Percentiles rank a stretch among this genome's conserved stretches.
These are phyloP conservation scores for Myriosclerotinia duriaeana DNA, from an alignment of 2,329 filamentous ascomycete genomes.

Conservation along the genomic window DNA sequence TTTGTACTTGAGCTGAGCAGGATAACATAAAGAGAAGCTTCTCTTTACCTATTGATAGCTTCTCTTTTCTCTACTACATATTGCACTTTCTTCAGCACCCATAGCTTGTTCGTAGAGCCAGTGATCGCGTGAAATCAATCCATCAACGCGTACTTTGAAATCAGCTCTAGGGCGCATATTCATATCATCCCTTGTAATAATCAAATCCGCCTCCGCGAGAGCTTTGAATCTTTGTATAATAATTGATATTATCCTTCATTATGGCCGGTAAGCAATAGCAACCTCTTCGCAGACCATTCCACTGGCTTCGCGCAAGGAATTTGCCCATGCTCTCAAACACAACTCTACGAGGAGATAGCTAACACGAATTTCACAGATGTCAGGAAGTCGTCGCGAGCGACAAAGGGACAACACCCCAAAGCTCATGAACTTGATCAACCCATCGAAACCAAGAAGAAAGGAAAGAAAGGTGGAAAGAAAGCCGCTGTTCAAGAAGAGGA, in stretches of 20 bases:
- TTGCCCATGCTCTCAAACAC: slow-evolving; percentile 5
- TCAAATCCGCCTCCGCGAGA: slow-evolving; percentile 27
- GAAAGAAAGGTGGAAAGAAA: slow-evolving; percentile 55
- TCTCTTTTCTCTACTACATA: slow-evolving; percentile 11
- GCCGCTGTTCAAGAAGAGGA: slow-evolving; percentile 50
- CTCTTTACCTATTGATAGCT: slow-evolving; percentile 11
- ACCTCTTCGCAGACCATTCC: slow-evolving; percentile 21
- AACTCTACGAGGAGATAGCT: slow-evolving; percentile 26
- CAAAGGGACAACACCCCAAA: slow-evolving; percentile 93
- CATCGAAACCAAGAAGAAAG: slow-evolving; percentile 52
- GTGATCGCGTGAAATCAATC: slow-evolving; percentile 39
- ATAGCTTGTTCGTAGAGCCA: slow-evolving; percentile 41
- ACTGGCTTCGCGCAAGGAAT: slow-evolving; percentile 5
- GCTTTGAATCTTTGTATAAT: slow-evolving; percentile 33
- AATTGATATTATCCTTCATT: slow-evolving; percentile 28
- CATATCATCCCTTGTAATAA: slow-evolving; percentile 38
- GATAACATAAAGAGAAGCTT: slow-evolving; percentile 15
- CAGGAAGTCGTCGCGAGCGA: slow-evolving; percentile 79
- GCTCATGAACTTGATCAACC: slow-evolving; percentile 71
- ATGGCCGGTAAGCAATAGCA: slow-evolving; percentile 61
- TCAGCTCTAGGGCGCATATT: slow-evolving; percentile 29
- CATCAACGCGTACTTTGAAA: slow-evolving; percentile 37
- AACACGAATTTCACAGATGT: slow-evolving; percentile 52
- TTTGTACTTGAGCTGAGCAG: slow-evolving; percentile 5
- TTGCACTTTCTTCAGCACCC: slow-evolving; percentile 24